Evolutionary conservation across 805 yeast genomes (phyloP).

Genomic region (Blastobotrys chiropterorum): DNA sequence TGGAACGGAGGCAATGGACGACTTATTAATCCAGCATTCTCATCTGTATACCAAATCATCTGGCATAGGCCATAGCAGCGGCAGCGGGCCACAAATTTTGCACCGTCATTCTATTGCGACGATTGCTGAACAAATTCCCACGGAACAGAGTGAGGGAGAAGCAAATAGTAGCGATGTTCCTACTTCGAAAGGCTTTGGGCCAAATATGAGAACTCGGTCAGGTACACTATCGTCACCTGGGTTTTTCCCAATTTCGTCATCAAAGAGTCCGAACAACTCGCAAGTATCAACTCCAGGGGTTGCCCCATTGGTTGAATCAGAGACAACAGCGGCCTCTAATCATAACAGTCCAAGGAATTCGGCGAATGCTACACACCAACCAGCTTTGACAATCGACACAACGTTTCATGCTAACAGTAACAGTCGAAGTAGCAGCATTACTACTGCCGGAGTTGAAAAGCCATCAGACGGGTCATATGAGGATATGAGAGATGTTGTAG

Average conservation of each 20-base stretch:
- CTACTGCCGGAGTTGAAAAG: not conserved
- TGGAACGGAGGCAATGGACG: not conserved
- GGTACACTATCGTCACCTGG: constrained; percentile 14
- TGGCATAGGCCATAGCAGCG: too few relatives aligned
- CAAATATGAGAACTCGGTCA: constrained; percentile 8
- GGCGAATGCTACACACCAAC: not conserved
- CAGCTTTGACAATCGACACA: not conserved
- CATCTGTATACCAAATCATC: not conserved
- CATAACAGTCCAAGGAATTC: not conserved
- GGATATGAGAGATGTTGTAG: constrained; percentile 20
- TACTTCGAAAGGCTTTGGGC: not conserved
- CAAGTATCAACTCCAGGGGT: not conserved
- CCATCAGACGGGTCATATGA: not conserved
- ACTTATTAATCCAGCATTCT: not conserved
- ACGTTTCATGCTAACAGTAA: not conserved
- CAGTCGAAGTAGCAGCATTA: not conserved
- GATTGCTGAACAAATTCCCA: not conserved
- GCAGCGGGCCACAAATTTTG: not conserved
- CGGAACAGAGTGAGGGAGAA: not conserved
- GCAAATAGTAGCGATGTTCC: not conserved
- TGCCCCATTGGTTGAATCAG: not conserved
- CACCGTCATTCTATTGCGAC: not conserved
- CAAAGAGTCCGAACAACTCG: not conserved
- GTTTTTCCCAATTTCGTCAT: not conserved
- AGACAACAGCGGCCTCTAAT: not conserved